Percentiles rank a stretch among this genome's conserved stretches.
These are phyloP conservation scores for Neonectria neomacrospora DNA, from an alignment of 2,329 filamentous ascomycete species.

Conservation along the genomic window DNA sequence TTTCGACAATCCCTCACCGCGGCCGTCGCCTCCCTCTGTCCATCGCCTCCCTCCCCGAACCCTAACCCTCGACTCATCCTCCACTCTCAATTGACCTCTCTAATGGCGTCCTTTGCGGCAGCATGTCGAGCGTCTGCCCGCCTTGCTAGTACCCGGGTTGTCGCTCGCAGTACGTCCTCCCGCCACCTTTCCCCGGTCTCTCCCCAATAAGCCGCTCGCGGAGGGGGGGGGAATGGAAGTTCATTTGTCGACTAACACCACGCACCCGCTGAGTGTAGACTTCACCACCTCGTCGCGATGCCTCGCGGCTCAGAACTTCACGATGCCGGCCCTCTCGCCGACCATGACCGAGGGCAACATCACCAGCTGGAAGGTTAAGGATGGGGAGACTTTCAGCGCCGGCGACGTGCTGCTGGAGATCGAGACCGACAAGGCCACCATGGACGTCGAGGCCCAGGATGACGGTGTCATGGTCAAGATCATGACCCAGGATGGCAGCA, in stretches of 20 bases:
- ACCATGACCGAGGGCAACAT: slow-evolving; percentile 97
- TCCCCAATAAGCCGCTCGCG: slow-evolving; percentile 40
- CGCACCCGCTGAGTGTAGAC: slow-evolving; percentile 56
- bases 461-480: slow-evolving; percentile 90
- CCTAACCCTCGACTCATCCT: slow-evolving; percentile 39
- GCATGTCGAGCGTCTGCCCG: slow-evolving; percentile 73
- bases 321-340: slow-evolving; percentile 89
- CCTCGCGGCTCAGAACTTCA: slow-evolving; percentile 85
- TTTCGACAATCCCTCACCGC: slow-evolving; percentile 40
- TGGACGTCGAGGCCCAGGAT: slow-evolving; percentile 94
- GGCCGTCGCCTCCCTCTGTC: slow-evolving; percentile 29
- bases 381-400: slow-evolving; percentile 83
- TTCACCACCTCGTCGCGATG: slow-evolving; percentile 71
- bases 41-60: slow-evolving; percentile 27
- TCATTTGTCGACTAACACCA: slow-evolving; percentile 35
- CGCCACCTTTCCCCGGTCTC: slow-evolving; percentile 24
- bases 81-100: slow-evolving; percentile 42
- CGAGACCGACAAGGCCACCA: slow-evolving; percentile 93
- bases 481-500: slow-evolving; percentile 76
- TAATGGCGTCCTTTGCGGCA: slow-evolving; percentile 74
- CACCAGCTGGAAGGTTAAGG: slow-evolving; percentile 84
- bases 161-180: slow-evolving; percentile 65
- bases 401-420: slow-evolving; percentile 92
- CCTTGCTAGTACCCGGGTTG: slow-evolving; percentile 60
- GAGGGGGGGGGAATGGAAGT: not conserved